A percentile compares a stretch with the other conserved stretches of the same genome.
These are phyloP conservation scores for Pulveroboletus sp. DNA, from an alignment of 768 basidiomycete genomes.

Conservation along the genomic window DNA sequence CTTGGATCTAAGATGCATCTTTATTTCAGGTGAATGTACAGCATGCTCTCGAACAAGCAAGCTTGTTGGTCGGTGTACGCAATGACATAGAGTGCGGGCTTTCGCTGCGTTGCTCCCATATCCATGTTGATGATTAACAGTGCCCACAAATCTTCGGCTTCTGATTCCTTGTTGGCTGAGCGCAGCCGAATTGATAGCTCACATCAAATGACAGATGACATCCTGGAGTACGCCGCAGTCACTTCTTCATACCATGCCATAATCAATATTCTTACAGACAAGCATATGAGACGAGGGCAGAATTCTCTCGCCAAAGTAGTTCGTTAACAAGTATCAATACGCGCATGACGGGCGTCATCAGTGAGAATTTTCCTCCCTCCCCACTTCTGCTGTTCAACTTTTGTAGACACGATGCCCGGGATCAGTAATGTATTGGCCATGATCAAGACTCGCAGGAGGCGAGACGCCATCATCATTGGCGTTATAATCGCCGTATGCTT, in stretches of 20 bases:
- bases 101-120: neutral
- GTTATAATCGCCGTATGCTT: conserved; percentile 83
- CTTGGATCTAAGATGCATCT: neutral
- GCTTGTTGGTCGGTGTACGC: conserved; percentile 84
- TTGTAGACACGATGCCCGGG: conserved; percentile 84
- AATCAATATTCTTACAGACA: conserved; percentile 51
- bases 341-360: conserved; percentile 80
- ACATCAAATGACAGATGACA: conserved; percentile 91
- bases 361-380: conserved; percentile 41
- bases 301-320: conserved; percentile 80
- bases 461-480: conserved; percentile 89
- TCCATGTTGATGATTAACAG: conserved; percentile 38
- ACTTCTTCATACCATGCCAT: neutral
- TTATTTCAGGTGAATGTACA: conserved; percentile 67
- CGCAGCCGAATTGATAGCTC: conserved; percentile 88
- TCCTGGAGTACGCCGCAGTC: conserved; percentile 65
- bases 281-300: conserved; percentile 94
- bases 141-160: conserved; percentile 86
- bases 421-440: conserved; percentile 87
- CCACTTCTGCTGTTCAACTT: neutral
- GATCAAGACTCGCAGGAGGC: conserved; percentile 87
- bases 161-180: conserved; percentile 86
- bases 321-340: conserved; percentile 77
- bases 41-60: conserved; percentile 80
- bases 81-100: conserved; percentile 88